Conservation (phyloP, 768 basidiomycete species). For the Rhizopogon vulgaris region DNA sequence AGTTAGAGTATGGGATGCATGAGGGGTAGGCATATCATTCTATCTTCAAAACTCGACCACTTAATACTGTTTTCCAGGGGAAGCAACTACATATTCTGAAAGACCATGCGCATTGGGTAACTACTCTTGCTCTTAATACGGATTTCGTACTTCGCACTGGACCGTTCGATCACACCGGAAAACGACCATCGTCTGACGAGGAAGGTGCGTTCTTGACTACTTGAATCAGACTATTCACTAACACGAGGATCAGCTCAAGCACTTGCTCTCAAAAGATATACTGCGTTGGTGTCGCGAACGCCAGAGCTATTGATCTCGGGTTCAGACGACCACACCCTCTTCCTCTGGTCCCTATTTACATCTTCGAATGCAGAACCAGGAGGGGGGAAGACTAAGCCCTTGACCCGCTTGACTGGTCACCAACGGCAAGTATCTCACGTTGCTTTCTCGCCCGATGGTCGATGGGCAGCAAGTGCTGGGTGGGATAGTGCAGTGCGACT, state of each 20-base stretch:
- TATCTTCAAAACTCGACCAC: not conserved
- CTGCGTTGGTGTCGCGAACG: constrained; percentile 48
- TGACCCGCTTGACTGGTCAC: constrained; percentile 85
- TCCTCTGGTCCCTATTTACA: constrained; percentile 87
- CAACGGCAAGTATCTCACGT: constrained; percentile 94
- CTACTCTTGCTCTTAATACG: constrained; percentile 90
- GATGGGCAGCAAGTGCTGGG: constrained; percentile 85
- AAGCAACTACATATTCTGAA: constrained; percentile 78
- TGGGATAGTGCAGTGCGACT: constrained; percentile 89
- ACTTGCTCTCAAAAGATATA: constrained; percentile 74
- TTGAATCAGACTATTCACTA: not conserved
- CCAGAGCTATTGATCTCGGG: constrained; percentile 91
- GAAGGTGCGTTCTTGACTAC: constrained; percentile 53
- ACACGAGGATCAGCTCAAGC: constrained; percentile 52
- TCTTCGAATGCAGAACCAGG: constrained; percentile 25
- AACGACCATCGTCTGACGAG: constrained; percentile 70
- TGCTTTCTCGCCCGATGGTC: constrained; percentile 90
- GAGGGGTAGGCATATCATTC: constrained; percentile 41
- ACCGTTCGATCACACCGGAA: constrained; percentile 86
- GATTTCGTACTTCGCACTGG: constrained; percentile 94
- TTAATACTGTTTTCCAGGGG: constrained; percentile 44
- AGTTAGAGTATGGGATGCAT: constrained; percentile 92
- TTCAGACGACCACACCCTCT: constrained; percentile 96
- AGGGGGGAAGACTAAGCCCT: constrained; percentile 55
- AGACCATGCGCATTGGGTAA: constrained; percentile 99